phyloP scores from a whole-genome alignment of 2,329 filamentous ascomycete genomes.

The Metarhizium humberi region DNA sequence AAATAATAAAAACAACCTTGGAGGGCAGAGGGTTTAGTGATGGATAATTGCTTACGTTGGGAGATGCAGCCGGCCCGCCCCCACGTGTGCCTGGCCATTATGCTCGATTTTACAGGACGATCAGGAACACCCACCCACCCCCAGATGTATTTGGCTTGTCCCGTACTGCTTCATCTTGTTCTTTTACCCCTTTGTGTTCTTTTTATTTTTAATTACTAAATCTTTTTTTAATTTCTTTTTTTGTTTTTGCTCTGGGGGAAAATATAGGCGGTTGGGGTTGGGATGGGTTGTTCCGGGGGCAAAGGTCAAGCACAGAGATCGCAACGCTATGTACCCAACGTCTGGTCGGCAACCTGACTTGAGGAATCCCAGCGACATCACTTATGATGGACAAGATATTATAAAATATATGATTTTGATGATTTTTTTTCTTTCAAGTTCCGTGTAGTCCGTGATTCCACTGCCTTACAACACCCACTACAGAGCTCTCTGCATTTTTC shows the following conservation, averaged over 20 bases:
- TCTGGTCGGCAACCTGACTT: no score
- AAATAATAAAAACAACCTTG: neutral
- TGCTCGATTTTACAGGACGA: no score
- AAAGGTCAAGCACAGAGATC: no score
- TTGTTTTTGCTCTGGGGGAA: no score
- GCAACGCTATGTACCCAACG: no score
- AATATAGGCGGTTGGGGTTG: no score
- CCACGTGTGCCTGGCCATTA: neutral
- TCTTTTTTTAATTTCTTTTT: no score
- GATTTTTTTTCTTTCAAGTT: neutral
- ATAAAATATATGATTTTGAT: neutral
- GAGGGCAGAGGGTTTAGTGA: neutral
- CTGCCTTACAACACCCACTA: neutral
- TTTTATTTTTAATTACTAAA: no score
- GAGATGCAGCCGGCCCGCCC: neutral
- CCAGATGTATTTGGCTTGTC: neutral
- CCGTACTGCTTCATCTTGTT: neutral
- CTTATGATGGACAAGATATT: no score
- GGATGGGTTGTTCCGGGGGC: no score
- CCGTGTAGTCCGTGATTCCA: neutral
- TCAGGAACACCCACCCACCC: neutral
- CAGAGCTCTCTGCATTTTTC: neutral
- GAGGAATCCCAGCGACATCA: no score
- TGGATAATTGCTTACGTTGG: neutral
- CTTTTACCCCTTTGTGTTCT: neutral